Percentiles rank a stretch among this genome's conserved stretches.
Evolutionary conservation across 2,329 filamentous ascomycete species (phyloP).

Genomic region (Aulographum hederae): DNA sequence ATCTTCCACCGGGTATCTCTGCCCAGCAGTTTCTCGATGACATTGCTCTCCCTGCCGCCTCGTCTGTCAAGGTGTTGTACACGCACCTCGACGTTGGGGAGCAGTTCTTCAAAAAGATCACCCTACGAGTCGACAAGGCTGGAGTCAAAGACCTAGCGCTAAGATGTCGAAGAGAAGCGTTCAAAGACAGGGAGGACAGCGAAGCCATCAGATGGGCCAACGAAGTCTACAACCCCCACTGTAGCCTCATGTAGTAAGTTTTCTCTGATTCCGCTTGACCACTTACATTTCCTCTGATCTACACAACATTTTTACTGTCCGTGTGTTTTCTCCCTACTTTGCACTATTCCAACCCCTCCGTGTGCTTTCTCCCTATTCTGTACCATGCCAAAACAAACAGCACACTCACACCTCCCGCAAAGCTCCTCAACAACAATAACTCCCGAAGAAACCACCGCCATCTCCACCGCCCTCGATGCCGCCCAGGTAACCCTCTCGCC

Average conservation of each 20-base stretch:
- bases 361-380: background rate
- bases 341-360: background rate
- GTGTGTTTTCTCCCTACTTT: background rate
- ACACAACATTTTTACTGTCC: background rate
- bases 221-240: constrained; percentile 18
- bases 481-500: no score
- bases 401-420: background rate
- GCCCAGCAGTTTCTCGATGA: constrained; percentile 19
- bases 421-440: background rate
- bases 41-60: constrained; percentile 9
- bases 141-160: constrained; percentile 12
- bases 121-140: constrained; percentile 16
- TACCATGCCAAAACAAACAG: background rate
- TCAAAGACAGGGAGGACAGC: constrained; percentile 10
- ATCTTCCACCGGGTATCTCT: constrained; percentile 9
- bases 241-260: constrained; percentile 24
- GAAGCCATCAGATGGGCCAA: constrained; percentile 14
- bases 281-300: background rate
- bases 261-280: no score
- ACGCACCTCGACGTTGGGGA: constrained; percentile 15
- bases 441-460: no score
- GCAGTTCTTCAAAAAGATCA: constrained; percentile 21
- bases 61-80: constrained; percentile 12
- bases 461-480: no score
- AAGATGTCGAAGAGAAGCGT: constrained; percentile 12